Percentiles rank a stretch among this genome's conserved stretches.
Conservation (phyloP, 108 stramenopile species). For the Mayamaea pseudoterrestris region DNA sequence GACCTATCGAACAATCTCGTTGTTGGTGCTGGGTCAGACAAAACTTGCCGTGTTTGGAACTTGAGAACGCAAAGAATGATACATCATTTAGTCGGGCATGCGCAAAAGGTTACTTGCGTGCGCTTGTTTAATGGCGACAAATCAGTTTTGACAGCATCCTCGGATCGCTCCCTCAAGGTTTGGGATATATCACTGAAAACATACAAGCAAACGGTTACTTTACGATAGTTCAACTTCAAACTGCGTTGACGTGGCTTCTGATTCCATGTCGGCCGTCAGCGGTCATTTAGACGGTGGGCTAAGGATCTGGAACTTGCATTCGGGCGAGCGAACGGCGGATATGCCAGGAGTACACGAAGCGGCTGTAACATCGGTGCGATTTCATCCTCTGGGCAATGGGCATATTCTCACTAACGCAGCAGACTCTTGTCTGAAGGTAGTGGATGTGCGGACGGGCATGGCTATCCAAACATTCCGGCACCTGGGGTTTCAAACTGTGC, state of each 20-base stretch:
- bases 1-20: slow-evolving; percentile 58
- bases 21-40: slow-evolving; percentile 62
- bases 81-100: slow-evolving; percentile 79
- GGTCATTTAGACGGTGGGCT: slow-evolving; percentile 74
- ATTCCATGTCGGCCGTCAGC: slow-evolving; percentile 29
- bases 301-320: slow-evolving; percentile 59
- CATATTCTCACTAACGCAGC: slow-evolving; percentile 67
- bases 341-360: slow-evolving; percentile 50
- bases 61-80: slow-evolving; percentile 60
- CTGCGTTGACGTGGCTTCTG: slow-evolving; percentile 43
- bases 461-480: slow-evolving; percentile 38
- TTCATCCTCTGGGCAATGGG: slow-evolving; percentile 37
- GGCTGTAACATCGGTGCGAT: slow-evolving; percentile 65
- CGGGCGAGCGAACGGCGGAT: slow-evolving; percentile 46
- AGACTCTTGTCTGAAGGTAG: slow-evolving; percentile 53
- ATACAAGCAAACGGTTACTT: slow-evolving; percentile 56
- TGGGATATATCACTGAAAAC: slow-evolving; percentile 80
- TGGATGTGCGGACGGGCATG: slow-evolving; percentile 42
- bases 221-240: slow-evolving; percentile 63
- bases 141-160: slow-evolving; percentile 62
- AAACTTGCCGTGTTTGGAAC: slow-evolving; percentile 80
- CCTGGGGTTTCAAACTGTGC: slow-evolving; percentile 28
- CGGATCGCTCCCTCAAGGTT: slow-evolving; percentile 66
- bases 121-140: slow-evolving; percentile 45
- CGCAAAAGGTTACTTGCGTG: slow-evolving; percentile 67